phyloP scores from a whole-genome alignment of 768 basidiomycete species.

The Steccherinum ochraceum region DNA sequence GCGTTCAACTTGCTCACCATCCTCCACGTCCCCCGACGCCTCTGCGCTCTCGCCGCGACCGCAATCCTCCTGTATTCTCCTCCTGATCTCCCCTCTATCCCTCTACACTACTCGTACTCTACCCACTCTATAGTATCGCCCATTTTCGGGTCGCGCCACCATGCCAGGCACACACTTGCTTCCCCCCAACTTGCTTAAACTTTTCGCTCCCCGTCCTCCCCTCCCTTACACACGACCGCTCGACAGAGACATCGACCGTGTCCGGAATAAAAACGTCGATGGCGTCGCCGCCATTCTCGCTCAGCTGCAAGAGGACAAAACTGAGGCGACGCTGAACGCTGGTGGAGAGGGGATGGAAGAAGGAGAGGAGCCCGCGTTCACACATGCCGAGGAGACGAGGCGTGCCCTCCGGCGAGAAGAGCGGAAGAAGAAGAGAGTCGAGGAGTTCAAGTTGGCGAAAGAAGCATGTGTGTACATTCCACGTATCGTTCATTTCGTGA shows the following conservation, averaged over 20 bases:
- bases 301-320: slow-evolving; percentile 71
- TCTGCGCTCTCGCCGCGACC: no score
- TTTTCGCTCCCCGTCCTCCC: slow-evolving; percentile 91
- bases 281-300: slow-evolving; percentile 77
- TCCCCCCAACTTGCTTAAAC: slow-evolving; percentile 92
- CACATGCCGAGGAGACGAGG: slow-evolving; percentile 78
- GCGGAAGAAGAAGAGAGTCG: slow-evolving; percentile 65
- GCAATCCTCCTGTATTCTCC: no score
- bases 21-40: no score
- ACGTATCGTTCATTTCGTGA: not conserved
- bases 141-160: slow-evolving; percentile 1
- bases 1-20: no score
- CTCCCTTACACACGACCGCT: slow-evolving; percentile 83
- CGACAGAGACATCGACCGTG: slow-evolving; percentile 74
- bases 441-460: slow-evolving; percentile 74
- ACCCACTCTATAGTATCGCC: no score
- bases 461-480: slow-evolving; percentile 85
- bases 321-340: slow-evolving; percentile 53
- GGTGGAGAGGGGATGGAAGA: slow-evolving; percentile 75
- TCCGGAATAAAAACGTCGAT: slow-evolving; percentile 57
- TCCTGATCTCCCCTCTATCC: no score
- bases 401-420: slow-evolving; percentile 75
- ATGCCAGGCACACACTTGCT: slow-evolving; percentile 80
- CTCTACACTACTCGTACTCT: no score
- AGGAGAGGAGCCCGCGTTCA: slow-evolving; percentile 75